A percentile compares a stretch with the other conserved stretches of the same genome.
Conservation (phyloP, 768 basidiomycete species). For the Suillus subaureus region DNA sequence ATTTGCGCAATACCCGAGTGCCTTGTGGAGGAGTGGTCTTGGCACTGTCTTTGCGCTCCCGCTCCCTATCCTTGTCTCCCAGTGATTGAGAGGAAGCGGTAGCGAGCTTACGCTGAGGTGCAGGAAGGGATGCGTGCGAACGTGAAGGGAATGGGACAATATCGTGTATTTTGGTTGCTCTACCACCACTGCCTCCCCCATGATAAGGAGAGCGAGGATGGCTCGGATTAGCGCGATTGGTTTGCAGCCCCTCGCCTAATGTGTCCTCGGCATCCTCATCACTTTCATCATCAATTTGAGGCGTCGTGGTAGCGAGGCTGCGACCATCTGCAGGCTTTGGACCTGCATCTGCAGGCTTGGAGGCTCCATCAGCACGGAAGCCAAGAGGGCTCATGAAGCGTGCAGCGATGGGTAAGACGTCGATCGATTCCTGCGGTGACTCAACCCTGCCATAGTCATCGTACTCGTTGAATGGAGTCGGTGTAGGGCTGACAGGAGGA, state of each 20-base stretch:
- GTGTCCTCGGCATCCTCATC: constrained; percentile 61
- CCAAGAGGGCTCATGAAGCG: constrained; percentile 79
- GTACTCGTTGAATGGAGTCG: constrained; percentile 63
- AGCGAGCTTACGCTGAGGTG: constrained; percentile 58
- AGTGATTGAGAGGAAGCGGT: constrained; percentile 74
- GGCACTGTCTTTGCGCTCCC: constrained; percentile 49
- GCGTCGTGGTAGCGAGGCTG: constrained; percentile 47
- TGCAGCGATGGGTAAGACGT: constrained; percentile 87
- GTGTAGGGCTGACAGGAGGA: constrained; percentile 45
- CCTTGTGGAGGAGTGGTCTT: constrained; percentile 35
- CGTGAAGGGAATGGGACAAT: constrained; percentile 77
- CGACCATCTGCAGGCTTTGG: constrained; percentile 46
- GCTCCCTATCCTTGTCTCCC: constrained; percentile 50
- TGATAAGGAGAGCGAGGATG: constrained; percentile 84
- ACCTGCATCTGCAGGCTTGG: constrained; percentile 25
- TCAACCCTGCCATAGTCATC: constrained; percentile 67
- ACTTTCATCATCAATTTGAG: constrained; percentile 74
- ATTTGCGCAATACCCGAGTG: constrained; percentile 64
- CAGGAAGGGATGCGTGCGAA: constrained; percentile 78
- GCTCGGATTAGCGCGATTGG: constrained; percentile 37
- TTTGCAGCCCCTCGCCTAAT: constrained; percentile 38
- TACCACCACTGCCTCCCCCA: constrained; percentile 42
- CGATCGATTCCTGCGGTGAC: constrained; percentile 69
- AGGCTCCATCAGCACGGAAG: constrained; percentile 50
- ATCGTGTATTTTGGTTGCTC: constrained; percentile 42